Percentiles rank a stretch among this genome's conserved stretches.
phyloP scores from a whole-genome alignment of 1,284 basidiomycete genomes.

The Peniophora sp. region DNA sequence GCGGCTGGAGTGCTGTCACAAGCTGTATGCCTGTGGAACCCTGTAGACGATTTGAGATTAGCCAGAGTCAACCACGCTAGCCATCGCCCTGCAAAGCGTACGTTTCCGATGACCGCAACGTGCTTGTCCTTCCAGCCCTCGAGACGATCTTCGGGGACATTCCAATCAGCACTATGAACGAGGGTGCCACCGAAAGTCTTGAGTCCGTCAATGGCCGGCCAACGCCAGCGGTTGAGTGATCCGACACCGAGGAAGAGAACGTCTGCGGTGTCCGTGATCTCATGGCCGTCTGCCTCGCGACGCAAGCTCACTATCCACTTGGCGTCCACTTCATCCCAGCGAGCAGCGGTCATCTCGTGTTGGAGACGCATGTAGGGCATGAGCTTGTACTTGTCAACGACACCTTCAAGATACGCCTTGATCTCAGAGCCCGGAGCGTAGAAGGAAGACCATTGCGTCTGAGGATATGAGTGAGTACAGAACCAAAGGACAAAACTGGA shows the following conservation, averaged over 20 bases:
- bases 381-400: conserved; percentile 49
- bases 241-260: conserved; percentile 47
- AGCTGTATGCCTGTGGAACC: conserved; percentile 63
- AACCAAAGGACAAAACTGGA: not conserved
- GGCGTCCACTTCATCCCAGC: conserved; percentile 36
- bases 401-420: conserved; percentile 36
- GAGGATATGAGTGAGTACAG: not conserved
- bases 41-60: conserved; percentile 22
- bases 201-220: conserved; percentile 52
- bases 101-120: conserved; percentile 55
- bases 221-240: conserved; percentile 42
- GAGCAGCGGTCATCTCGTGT: conserved; percentile 40
- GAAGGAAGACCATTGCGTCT: conserved; percentile 50
- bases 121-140: conserved; percentile 46
- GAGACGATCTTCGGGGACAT: conserved; percentile 35
- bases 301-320: conserved; percentile 47
- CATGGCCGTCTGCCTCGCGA: conserved; percentile 19
- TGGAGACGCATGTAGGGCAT: conserved; percentile 39
- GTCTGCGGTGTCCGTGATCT: conserved; percentile 44
- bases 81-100: no score
- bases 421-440: conserved; percentile 51
- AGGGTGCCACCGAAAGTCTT: conserved; percentile 41
- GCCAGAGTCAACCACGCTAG: no score
- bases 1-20: conserved; percentile 48
- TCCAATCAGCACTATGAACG: conserved; percentile 53